These are phyloP conservation scores for Tulasnella sp. DNA, from an alignment of 768 basidiomycete species.

Conservation along the genomic window DNA sequence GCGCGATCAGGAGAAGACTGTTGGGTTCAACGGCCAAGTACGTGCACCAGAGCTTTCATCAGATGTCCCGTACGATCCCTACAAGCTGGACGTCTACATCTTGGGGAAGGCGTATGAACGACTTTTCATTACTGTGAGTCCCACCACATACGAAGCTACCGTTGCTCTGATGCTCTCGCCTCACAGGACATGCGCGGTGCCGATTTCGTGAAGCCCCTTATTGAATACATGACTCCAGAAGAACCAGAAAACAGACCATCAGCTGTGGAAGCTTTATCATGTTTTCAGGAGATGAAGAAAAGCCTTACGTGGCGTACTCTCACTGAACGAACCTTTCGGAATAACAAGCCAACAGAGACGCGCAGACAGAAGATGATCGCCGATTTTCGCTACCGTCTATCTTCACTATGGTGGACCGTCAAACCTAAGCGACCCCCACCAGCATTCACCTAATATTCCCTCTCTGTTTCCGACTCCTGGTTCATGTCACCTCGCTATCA, in stretches of 20 bases:
- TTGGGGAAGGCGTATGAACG: neutral
- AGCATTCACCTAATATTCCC: too few species aligned
- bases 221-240: slow-evolving; percentile 4
- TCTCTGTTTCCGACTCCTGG: too few species aligned
- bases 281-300: neutral
- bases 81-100: slow-evolving; percentile 12
- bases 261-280: neutral
- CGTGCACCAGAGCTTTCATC: neutral
- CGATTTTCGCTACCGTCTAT: neutral
- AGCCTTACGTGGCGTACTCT: neutral
- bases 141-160: too few species aligned
- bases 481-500: too few species aligned
- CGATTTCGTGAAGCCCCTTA: slow-evolving; percentile 9
- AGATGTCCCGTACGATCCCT: slow-evolving; percentile 1
- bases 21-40: neutral
- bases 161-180: neutral
- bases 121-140: neutral
- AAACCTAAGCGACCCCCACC: neutral
- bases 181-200: neutral
- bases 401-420: neutral
- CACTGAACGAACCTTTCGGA: neutral
- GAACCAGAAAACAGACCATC: neutral
- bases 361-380: too few species aligned
- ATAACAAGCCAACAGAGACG: too few species aligned
- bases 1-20: neutral